These are phyloP conservation scores for Candida glucosophila DNA, from an alignment of 1,139 yeast genomes.

Conservation along the genomic window DNA sequence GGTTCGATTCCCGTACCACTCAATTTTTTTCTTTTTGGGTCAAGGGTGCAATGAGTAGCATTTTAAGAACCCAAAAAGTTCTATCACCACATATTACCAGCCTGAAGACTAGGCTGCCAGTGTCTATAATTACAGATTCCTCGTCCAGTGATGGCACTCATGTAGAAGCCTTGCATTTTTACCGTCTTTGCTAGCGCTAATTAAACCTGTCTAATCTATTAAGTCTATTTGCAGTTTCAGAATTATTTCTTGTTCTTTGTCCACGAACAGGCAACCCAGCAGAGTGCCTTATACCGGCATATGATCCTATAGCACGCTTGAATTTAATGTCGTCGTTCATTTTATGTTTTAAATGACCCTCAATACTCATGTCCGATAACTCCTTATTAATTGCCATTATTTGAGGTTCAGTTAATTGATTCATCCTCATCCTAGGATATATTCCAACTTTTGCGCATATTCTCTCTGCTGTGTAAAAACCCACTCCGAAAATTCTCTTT, in stretches of 20 bases:
- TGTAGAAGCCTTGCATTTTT: too few relatives aligned
- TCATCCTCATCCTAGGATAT: conserved; percentile 91
- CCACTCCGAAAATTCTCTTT: conserved; percentile 79
- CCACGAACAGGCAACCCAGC: conserved; percentile 88
- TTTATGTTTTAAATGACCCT: conserved; percentile 74
- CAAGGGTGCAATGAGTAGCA: too few relatives aligned
- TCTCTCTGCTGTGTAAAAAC: conserved; percentile 61
- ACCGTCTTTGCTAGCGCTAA: conserved; percentile 1
- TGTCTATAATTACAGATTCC: too few relatives aligned
- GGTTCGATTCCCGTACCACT: conserved; percentile 80
- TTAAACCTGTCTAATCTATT: conserved; percentile 60
- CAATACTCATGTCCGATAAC: conserved; percentile 73
- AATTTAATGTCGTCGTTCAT: conserved; percentile 71
- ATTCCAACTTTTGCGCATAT: conserved; percentile 85
- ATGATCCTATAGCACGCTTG: conserved; percentile 77
- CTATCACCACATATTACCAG: too few relatives aligned
- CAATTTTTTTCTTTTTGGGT: conserved; percentile 26
- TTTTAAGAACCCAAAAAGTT: too few relatives aligned
- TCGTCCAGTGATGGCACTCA: too few relatives aligned
- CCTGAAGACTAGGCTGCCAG: too few relatives aligned
- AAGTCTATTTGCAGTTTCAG: conserved; percentile 78
- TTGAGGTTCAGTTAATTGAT: conserved; percentile 83
- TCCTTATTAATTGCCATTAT: conserved; percentile 82
- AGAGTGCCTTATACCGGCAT: conserved; percentile 85
- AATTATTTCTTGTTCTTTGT: conserved; percentile 87